Evolutionary conservation across 352 stramenopile genomes (phyloP), one percentile per base, ranked within the genome.

Genomic region (Phytophthora citricola): DNA sequence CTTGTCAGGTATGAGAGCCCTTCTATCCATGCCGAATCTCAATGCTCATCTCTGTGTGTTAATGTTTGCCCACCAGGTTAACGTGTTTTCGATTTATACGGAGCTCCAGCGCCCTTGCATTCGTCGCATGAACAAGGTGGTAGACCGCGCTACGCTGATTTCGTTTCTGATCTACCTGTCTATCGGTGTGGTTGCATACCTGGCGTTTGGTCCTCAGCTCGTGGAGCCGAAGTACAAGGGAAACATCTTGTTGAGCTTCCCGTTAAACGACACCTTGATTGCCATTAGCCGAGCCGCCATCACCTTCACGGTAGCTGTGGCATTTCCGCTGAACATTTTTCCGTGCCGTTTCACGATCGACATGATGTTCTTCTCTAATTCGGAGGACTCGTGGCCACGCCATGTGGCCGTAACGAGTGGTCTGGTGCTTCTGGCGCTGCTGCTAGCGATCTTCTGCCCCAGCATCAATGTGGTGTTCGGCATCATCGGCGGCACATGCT

Each of bases 71-170:
- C 36, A 52, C 4, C 40, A 91, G 79, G 85, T 93, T 9, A 95
- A 95, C 46, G 87, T 95, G 14, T 95, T 95, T 47, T 95, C 87
- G 15, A 95, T 95, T 69, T 95, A 93, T 63, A 95, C 87, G n/a
- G 87, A 95, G 57, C 77, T 95, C 12, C 87, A 95, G 63, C 85
- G 87, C 1, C 87, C 87, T 44, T 93, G 85, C 67, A 93, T 95
- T 57, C 87, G 87, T 20, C 87, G 87, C 43, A 95, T 95, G 87
- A 93, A 93, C 73, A 95, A 95, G 63, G 85, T 95, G 29, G 87
- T 95, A 6, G 87, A 95, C 58, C 83, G 85, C 31, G 87, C 87
- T 10, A 93, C 87, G 9, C 61, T 87, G 27, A 78, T 92, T 32
- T 93, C 85, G 51, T 79, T 95, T 31, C 46, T 77, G 32, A 78